Conservation (phyloP, 257 asterid species). For the Solanum bukasovii region DNA sequence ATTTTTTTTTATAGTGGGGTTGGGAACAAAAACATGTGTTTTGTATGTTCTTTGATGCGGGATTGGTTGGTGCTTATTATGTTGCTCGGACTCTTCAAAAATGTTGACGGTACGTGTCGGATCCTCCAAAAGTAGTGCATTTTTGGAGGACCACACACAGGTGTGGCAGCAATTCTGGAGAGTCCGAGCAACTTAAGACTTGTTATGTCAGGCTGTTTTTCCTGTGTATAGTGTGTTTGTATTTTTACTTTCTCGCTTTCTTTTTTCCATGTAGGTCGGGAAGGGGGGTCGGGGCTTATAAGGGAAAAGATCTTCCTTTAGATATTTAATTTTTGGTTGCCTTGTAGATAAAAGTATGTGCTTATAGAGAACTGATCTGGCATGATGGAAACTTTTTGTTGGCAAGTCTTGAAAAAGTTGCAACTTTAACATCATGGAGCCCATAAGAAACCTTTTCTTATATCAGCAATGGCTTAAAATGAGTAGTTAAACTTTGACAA, state of each 20-base stretch:
- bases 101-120: not conserved
- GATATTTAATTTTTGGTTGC: not conserved
- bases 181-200: not conserved
- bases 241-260: not conserved
- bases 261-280: not conserved
- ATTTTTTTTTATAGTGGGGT: not conserved
- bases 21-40: not conserved
- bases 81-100: not conserved
- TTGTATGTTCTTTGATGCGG: not conserved
- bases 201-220: not conserved
- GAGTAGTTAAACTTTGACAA: not conserved
- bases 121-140: not conserved
- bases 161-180: not conserved
- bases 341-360: not conserved
- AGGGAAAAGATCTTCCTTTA: not conserved
- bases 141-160: not conserved
- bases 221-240: not conserved
- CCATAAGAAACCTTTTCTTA: not conserved
- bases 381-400: not conserved
- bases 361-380: not conserved
- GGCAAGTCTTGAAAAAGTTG: conserved; percentile 4
- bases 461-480: not conserved
- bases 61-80: not conserved
- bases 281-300: not conserved
- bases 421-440: not conserved